Conservation (phyloP, 306 rosid species). For the Cyamopsis tetragonoloba region DNA sequence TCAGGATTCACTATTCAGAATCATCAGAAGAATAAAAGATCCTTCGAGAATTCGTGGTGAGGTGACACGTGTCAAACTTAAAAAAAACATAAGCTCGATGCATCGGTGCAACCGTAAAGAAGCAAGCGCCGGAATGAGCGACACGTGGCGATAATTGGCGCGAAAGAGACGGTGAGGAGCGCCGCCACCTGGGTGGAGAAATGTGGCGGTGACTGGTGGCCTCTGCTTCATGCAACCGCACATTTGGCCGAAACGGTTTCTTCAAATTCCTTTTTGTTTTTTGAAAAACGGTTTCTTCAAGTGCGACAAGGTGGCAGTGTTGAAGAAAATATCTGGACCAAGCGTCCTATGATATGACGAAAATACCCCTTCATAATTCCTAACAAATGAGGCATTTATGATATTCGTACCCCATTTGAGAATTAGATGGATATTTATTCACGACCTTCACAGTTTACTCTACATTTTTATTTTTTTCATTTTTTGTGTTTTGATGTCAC, state of each 20-base stretch:
- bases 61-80: neutral
- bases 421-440: neutral
- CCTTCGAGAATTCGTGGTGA: neutral
- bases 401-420: neutral
- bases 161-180: neutral
- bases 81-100: neutral
- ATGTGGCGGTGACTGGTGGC: constrained; percentile 3
- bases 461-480: no score
- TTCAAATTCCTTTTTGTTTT: no score
- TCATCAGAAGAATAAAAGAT: no score
- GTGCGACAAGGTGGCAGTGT: neutral
- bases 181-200: neutral
- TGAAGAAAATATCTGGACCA: neutral
- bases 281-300: neutral
- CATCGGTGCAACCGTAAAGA: neutral
- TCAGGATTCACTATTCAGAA: no score
- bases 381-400: constrained; percentile 3
- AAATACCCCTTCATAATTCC: neutral
- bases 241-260: constrained; percentile 22
- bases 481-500: neutral
- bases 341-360: neutral
- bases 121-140: neutral
- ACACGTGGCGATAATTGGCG: neutral
- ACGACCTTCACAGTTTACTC: neutral
- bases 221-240: constrained; percentile 31